Base-by-base conservation (phyloP, 306 rosid genomes). In the Sicyos baderoa region DNA sequence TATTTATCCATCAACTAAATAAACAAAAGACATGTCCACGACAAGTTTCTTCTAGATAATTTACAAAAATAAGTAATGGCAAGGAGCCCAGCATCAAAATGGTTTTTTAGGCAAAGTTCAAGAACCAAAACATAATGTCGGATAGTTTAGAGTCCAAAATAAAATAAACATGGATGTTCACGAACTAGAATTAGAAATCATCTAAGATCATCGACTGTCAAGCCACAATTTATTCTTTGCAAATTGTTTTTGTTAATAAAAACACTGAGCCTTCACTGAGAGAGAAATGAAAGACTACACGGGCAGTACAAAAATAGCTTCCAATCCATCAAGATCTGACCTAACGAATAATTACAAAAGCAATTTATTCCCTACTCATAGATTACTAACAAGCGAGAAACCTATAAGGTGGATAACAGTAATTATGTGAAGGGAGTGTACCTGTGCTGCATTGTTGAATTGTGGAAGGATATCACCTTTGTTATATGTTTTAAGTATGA, bases 361-460 rank as follows among this genome's bases (percentile, higher is more conserved):
- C n/a, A n/a, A n/a, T n/a, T n/a, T n/a, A n/a, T n/a, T n/a, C n/a
- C n/a, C n/a, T n/a, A 25, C 66, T 62, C 51, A 4, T 62, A 11
- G n/a, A 17, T 4, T 62, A 62, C 27, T 37, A 59, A 27, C 45
- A 9, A 8, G 16, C 37, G 50, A n/a, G 17, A 62, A 37, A 35
- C n/a, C 27, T 3, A 37, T 62, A 0, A 9, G 29, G 27, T 8
- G 7, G 50, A 62, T 18, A 18, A 7, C 5, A 1, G 50, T n/a
- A 37, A 62, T 9, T 62, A 62, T n/a, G 50, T 42, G 22, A 9
- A 37, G 16, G 27, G 68, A 3, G 49, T 32, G 51, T 37, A 80
- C 97, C 90, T 92, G 96, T 4, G 91, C 96, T 48, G 97, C 96
- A 27, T 92, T 83, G 81, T 89, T 89, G 82, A 92, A 92, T 69